phyloP scores from a whole-genome alignment of 495 filamentous ascomycete species.

The Lophium mytilinum region DNA sequence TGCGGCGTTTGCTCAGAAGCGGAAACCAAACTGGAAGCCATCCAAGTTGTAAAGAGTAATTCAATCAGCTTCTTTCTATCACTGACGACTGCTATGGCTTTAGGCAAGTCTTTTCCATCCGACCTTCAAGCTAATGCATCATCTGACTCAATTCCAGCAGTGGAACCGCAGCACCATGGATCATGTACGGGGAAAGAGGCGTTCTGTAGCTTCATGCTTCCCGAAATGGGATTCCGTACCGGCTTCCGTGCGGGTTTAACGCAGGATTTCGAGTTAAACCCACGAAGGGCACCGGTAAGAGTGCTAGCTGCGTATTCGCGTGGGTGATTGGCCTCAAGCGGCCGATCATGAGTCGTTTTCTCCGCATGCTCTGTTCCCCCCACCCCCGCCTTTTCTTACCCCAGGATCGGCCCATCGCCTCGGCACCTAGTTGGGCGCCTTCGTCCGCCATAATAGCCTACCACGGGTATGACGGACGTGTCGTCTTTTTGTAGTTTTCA shows the following conservation, averaged over 20 bases:
- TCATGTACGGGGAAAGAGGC: too few species aligned
- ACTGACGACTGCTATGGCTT: neutral
- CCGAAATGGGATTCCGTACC: too few species aligned
- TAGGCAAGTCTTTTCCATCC: neutral
- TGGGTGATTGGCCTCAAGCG: too few species aligned
- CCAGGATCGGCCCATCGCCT: neutral
- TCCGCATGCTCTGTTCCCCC: neutral
- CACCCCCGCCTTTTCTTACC: conserved; percentile 1
- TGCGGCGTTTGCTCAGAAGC: conserved; percentile 27
- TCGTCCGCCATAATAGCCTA: neutral
- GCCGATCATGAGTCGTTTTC: neutral
- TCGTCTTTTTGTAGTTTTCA: neutral
- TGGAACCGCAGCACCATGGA: too few species aligned
- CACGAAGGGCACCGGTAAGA: too few species aligned
- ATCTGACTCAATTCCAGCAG: too few species aligned
- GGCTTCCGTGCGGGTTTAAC: too few species aligned
- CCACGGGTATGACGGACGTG: too few species aligned
- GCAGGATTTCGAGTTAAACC: too few species aligned
- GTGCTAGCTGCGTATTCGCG: too few species aligned
- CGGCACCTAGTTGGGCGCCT: neutral
- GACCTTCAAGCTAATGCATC: too few species aligned
- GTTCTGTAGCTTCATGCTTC: too few species aligned
- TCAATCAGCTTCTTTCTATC: neutral
- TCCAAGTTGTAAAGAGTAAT: conserved; percentile 21
- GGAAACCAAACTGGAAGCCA: conserved; percentile 25